Conservation (phyloP, 805 yeast species). For the Peterozyma xylosa region DNA sequence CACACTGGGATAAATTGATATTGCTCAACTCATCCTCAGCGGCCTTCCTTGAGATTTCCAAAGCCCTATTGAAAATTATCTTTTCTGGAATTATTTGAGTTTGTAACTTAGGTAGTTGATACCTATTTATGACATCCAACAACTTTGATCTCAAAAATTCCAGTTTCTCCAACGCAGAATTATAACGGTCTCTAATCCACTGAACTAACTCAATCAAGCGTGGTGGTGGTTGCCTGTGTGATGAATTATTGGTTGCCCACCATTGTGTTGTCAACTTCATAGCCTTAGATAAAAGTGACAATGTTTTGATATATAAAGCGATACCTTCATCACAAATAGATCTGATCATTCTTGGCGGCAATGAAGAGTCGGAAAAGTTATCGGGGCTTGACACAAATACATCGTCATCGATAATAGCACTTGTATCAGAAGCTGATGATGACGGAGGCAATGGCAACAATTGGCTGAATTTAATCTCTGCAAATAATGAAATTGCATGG, state of each 20-base stretch:
- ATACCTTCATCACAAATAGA: conserved; percentile 80
- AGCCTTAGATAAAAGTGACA: conserved; percentile 76
- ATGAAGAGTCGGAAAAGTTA: conserved; percentile 18
- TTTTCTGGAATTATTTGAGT: conserved; percentile 62
- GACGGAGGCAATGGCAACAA: conserved; percentile 69
- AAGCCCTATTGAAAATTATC: conserved; percentile 84
- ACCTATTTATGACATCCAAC: conserved; percentile 30
- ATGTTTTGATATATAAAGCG: conserved; percentile 73
- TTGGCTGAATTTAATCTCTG: conserved; percentile 86
- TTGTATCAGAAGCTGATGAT: conserved; percentile 9
- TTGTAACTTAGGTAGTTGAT: neutral
- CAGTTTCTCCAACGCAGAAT: conserved; percentile 84
- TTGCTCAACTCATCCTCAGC: conserved; percentile 82
- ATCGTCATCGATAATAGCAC: conserved; percentile 12
- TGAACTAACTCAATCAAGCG: conserved; percentile 69
- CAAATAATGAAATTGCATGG: conserved; percentile 80
- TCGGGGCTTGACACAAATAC: no score
- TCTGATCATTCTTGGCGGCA: conserved; percentile 52
- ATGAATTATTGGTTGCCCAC: conserved; percentile 60
- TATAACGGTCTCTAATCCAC: conserved; percentile 85
- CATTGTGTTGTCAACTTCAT: conserved; percentile 82
- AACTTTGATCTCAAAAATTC: conserved; percentile 61
- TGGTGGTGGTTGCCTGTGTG: conserved; percentile 24
- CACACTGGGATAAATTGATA: conserved; percentile 70
- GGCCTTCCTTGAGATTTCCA: conserved; percentile 87